phyloP scores from a whole-genome alignment of 2,329 filamentous ascomycete genomes.

The Ophiostoma sp. region DNA sequence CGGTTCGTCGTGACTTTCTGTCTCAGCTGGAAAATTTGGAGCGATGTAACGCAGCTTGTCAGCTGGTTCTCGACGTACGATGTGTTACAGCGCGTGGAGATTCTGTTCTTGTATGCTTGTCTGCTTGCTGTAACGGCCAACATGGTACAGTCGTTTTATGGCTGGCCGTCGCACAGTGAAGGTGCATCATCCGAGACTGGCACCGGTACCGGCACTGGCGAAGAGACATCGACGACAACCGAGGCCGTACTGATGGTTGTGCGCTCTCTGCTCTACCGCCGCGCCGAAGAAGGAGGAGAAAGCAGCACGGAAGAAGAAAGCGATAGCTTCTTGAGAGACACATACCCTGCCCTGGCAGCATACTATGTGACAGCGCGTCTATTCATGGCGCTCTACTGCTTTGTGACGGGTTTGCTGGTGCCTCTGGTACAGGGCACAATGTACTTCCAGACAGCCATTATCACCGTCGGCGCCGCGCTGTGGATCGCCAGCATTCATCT shows the following conservation, averaged over 20 bases:
- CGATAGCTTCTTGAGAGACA: slow-evolving; percentile 35
- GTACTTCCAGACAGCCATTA: slow-evolving; percentile 43
- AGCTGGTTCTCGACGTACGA: slow-evolving; percentile 61
- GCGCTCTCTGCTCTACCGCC: slow-evolving; percentile 14
- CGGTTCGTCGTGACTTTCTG: slow-evolving; percentile 58
- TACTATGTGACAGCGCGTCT: slow-evolving; percentile 58
- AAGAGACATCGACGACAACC: not conserved
- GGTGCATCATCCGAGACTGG: not conserved
- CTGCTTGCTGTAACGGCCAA: slow-evolving; percentile 59
- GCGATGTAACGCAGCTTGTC: slow-evolving; percentile 51
- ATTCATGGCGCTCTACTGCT: slow-evolving; percentile 46
- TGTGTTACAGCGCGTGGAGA: slow-evolving; percentile 51
- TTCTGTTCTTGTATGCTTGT: slow-evolving; percentile 57
- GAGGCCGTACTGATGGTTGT: not conserved
- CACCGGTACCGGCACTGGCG: not conserved
- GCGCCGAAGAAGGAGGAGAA: not conserved
- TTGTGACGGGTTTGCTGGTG: slow-evolving; percentile 44
- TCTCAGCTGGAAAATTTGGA: slow-evolving; percentile 61
- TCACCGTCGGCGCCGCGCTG: slow-evolving; percentile 45
- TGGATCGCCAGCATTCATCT: slow-evolving; percentile 59
- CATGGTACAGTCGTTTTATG: slow-evolving; percentile 52
- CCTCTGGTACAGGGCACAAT: slow-evolving; percentile 56
- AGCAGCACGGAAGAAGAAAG: not conserved
- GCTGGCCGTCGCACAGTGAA: slow-evolving; percentile 27
- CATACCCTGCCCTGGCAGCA: slow-evolving; percentile 53